Evolutionary conservation across 2,329 filamentous ascomycete species (phyloP).

Genomic region (Coleophoma crateriformis): DNA sequence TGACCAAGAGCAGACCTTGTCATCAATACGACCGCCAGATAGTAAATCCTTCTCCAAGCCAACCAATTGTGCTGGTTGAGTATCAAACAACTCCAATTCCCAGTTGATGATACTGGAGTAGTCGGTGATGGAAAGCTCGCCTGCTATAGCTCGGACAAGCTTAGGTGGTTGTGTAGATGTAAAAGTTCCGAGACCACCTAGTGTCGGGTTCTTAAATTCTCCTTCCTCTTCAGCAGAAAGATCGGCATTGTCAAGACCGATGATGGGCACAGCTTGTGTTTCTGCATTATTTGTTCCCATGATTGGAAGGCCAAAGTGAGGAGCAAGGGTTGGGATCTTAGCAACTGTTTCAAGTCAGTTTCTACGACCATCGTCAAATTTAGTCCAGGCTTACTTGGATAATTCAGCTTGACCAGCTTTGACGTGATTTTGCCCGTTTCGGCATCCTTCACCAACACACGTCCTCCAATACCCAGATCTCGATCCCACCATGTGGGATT

Average conservation of each 20-base stretch:
- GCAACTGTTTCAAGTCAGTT: slow-evolving; percentile 48
- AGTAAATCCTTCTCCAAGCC: slow-evolving; percentile 92
- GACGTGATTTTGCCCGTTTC: slow-evolving; percentile 69
- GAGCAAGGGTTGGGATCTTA: slow-evolving; percentile 83
- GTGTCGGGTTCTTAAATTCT: slow-evolving; percentile 22
- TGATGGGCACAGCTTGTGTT: slow-evolving; percentile 90
- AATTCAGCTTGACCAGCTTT: slow-evolving; percentile 84
- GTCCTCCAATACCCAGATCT: slow-evolving; percentile 83
- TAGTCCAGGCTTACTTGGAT: slow-evolving; percentile 56
- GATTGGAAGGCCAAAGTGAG: slow-evolving; percentile 82
- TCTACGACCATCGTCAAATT: too few species aligned
- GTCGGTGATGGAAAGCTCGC: slow-evolving; percentile 68
- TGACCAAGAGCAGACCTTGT: slow-evolving; percentile 95
- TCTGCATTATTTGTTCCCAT: slow-evolving; percentile 70
- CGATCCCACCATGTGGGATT: slow-evolving; percentile 96
- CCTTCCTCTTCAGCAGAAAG: slow-evolving; percentile 28
- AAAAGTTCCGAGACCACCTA: slow-evolving; percentile 48
- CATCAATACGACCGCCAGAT: slow-evolving; percentile 90
- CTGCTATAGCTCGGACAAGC: slow-evolving; percentile 77
- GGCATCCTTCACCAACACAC: slow-evolving; percentile 75
- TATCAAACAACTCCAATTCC: slow-evolving; percentile 94
- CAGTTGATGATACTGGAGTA: slow-evolving; percentile 81
- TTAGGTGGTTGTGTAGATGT: slow-evolving; percentile 77
- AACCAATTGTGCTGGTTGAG: slow-evolving; percentile 75
- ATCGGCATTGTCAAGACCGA: slow-evolving; percentile 76